phyloP scores from a whole-genome alignment of 495 filamentous ascomycete genomes.

The Aspergillus cavernicola region DNA sequence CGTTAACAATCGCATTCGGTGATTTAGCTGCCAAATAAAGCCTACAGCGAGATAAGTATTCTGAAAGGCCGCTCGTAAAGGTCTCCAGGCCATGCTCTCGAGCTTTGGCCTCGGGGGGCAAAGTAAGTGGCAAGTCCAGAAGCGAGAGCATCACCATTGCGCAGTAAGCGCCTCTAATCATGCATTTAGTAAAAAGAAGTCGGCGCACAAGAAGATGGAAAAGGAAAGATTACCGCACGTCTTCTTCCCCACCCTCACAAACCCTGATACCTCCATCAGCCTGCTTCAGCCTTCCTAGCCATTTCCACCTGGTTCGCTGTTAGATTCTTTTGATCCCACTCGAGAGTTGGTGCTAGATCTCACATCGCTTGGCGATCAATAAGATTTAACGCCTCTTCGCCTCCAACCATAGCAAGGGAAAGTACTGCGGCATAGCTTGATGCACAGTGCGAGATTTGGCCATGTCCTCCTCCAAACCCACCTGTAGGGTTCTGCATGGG shows the following conservation, averaged over 20 bases:
- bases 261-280: slow-evolving; percentile 79
- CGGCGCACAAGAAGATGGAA: background rate
- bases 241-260: slow-evolving; percentile 77
- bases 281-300: slow-evolving; percentile 81
- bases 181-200: slow-evolving; percentile 14
- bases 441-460: slow-evolving; percentile 82
- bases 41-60: slow-evolving; percentile 82
- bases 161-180: slow-evolving; percentile 78
- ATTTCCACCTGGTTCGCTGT: slow-evolving; percentile 61
- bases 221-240: slow-evolving; percentile 64
- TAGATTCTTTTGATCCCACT: slow-evolving; percentile 14
- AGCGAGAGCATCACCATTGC: slow-evolving; percentile 77
- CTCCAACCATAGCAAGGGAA: slow-evolving; percentile 71
- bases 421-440: slow-evolving; percentile 83
- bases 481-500: slow-evolving; percentile 79
- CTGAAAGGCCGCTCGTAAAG: slow-evolving; percentile 64
- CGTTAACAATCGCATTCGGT: slow-evolving; percentile 14
- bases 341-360: slow-evolving; percentile 23
- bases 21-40: background rate
- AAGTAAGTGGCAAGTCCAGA: slow-evolving; percentile 73
- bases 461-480: slow-evolving; percentile 92
- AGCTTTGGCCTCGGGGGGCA: slow-evolving; percentile 60
- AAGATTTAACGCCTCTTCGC: slow-evolving; percentile 63
- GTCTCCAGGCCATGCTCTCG: slow-evolving; percentile 41
- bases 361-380: slow-evolving; percentile 77